Evolutionary conservation across 208 protist species (phyloP).

Genomic region (Herpetomonas samuelpessoai): DNA sequence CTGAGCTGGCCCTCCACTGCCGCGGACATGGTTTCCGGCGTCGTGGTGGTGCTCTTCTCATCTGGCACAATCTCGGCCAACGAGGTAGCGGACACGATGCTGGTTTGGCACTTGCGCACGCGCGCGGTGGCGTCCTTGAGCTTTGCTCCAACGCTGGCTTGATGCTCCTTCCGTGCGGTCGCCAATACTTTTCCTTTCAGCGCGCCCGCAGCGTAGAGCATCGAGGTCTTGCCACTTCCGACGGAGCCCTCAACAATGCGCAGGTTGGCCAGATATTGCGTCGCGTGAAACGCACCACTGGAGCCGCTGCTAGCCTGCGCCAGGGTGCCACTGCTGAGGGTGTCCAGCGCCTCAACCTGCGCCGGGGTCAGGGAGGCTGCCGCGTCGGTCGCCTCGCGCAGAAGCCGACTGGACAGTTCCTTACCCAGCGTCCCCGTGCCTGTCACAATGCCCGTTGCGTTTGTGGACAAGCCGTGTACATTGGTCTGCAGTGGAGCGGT

Average conservation of each 20-base stretch:
- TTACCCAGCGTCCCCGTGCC: constrained; percentile 11
- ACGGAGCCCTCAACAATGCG: constrained; percentile 47
- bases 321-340: constrained; percentile 20
- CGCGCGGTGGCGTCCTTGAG: constrained; percentile 35
- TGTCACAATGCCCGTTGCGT: constrained; percentile 2
- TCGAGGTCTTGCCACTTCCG: constrained; percentile 73
- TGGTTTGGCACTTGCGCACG: background rate
- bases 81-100: background rate
- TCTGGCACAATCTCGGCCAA: constrained; percentile 2
- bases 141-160: constrained; percentile 27
- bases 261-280: constrained; percentile 33
- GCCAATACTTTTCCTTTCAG: constrained; percentile 50
- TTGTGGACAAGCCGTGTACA: constrained; percentile 3
- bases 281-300: no score
- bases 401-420: constrained; percentile 6
- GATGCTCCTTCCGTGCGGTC: constrained; percentile 52
- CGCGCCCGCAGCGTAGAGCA: constrained; percentile 53
- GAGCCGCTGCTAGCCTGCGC: constrained; percentile 3
- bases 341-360: constrained; percentile 71
- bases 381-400: constrained; percentile 18
- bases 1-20: constrained; percentile 21
- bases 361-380: constrained; percentile 46
- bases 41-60: background rate
- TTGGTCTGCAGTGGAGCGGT: constrained; percentile 11
- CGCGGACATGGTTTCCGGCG: background rate